Conservation (phyloP, 768 basidiomycete species). For the Botryobasidium botryosum region DNA sequence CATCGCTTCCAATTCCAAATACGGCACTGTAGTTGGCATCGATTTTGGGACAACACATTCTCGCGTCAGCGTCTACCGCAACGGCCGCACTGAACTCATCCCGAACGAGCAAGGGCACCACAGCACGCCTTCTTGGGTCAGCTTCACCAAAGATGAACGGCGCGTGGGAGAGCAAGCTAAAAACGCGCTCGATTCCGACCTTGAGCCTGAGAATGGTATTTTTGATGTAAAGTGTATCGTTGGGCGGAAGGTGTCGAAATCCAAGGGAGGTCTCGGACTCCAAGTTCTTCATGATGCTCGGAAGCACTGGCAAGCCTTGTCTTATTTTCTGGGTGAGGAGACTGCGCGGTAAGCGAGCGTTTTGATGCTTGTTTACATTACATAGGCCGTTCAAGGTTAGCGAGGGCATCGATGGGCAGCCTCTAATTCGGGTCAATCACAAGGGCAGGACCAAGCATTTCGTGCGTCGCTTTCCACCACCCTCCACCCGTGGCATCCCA, state of each 20-base stretch:
- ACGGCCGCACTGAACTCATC: conserved; percentile 76
- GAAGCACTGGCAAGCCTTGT: conserved; percentile 26
- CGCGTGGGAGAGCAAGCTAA: conserved; percentile 93
- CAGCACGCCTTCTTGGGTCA: conserved; percentile 79
- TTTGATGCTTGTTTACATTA: background rate
- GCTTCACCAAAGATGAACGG: conserved; percentile 65
- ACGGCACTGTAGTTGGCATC: conserved; percentile 88
- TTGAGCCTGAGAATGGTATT: conserved; percentile 84
- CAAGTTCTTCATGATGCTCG: conserved; percentile 73
- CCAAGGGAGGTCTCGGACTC: too few relatives aligned
- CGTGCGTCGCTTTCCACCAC: conserved; percentile 32
- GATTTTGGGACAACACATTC: conserved; percentile 85
- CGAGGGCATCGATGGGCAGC: conserved; percentile 71
- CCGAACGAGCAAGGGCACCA: conserved; percentile 82
- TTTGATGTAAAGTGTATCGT: conserved; percentile 96
- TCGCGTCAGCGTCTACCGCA: conserved; percentile 83
- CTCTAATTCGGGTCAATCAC: conserved; percentile 59
- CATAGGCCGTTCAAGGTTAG: conserved; percentile 53
- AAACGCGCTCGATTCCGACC: conserved; percentile 85
- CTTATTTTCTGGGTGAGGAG: too few relatives aligned
- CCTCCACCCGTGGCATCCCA: background rate
- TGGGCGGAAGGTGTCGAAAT: conserved; percentile 73
- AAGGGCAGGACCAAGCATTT: conserved; percentile 68
- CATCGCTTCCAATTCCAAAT: conserved; percentile 58
- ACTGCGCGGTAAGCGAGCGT: too few relatives aligned